These are phyloP conservation scores for Trichoderma afroharzianum DNA, from an alignment of 2,329 filamentous ascomycete genomes.

Conservation along the genomic window DNA sequence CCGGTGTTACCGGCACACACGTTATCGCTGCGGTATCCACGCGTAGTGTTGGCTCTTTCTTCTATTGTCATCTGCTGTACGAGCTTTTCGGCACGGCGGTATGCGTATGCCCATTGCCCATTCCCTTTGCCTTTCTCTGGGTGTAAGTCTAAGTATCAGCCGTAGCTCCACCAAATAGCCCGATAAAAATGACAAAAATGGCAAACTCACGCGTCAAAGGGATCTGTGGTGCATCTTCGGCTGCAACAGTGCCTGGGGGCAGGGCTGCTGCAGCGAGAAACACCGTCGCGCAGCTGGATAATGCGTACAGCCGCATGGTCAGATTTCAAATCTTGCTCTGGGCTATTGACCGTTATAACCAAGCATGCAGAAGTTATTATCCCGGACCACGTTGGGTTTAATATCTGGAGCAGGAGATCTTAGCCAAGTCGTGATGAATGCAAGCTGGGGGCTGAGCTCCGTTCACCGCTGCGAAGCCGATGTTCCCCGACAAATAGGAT, in stretches of 20 bases:
- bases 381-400: background rate
- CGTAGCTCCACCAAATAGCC: background rate
- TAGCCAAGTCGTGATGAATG: background rate
- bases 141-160: background rate
- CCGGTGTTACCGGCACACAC: conserved; percentile 48
- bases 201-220: background rate
- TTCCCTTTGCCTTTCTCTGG: conserved; percentile 31
- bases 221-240: background rate
- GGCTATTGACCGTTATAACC: background rate
- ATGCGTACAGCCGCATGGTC: conserved; percentile 3
- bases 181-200: background rate
- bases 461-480: conserved; percentile 14
- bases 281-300: background rate
- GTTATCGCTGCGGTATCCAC: conserved; percentile 51
- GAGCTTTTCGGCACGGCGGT: conserved; percentile 52
- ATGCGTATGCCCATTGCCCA: conserved; percentile 54
- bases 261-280: background rate
- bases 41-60: conserved; percentile 55
- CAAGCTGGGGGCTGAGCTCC: background rate
- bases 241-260: background rate
- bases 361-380: background rate
- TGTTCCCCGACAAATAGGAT: conserved; percentile 16
- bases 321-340: background rate
- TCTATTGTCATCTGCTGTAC: conserved; percentile 62
- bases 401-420: background rate